Conservation (phyloP, 2,329 filamentous ascomycete genomes). For the Pestalotiopsis fici region DNA sequence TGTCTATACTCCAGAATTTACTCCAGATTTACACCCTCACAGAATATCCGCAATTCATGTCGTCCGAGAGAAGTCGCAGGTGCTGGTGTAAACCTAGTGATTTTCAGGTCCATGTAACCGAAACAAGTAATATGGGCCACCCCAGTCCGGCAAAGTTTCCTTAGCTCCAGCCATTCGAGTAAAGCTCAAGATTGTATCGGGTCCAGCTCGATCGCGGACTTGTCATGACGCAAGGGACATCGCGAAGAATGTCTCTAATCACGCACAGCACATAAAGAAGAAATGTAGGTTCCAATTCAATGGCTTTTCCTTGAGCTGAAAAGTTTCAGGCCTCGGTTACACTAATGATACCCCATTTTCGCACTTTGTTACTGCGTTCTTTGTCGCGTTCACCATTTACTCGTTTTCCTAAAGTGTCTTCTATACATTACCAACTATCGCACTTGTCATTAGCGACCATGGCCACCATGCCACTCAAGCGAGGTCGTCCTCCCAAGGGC, state of each 20-base stretch:
- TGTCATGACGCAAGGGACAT: conserved; percentile 25
- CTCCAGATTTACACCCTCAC: too few species aligned
- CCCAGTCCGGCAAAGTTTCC: neutral
- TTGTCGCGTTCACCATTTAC: neutral
- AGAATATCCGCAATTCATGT: too few species aligned
- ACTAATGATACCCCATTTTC: neutral
- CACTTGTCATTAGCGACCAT: neutral
- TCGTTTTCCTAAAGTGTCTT: neutral
- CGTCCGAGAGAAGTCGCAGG: too few species aligned
- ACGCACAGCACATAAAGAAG: conserved; percentile 17
- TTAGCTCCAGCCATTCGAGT: neutral
- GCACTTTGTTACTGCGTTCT: neutral
- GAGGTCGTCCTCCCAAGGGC: neutral
- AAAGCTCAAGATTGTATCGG: conserved; percentile 12
- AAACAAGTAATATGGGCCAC: neutral
- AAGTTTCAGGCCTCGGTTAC: neutral
- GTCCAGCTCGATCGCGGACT: conserved; percentile 17
- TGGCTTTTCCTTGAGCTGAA: neutral
- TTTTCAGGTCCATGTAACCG: neutral
- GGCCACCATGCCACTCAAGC: neutral
- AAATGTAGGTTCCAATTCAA: neutral
- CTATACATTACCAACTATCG: neutral
- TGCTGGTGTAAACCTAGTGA: too few species aligned
- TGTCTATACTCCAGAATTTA: too few species aligned
- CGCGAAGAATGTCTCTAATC: conserved; percentile 8